A percentile compares a stretch with the other conserved stretches of the same genome.
Conservation (phyloP, 2,329 filamentous ascomycete species). For the Phyllosticta citribraziliensis region DNA sequence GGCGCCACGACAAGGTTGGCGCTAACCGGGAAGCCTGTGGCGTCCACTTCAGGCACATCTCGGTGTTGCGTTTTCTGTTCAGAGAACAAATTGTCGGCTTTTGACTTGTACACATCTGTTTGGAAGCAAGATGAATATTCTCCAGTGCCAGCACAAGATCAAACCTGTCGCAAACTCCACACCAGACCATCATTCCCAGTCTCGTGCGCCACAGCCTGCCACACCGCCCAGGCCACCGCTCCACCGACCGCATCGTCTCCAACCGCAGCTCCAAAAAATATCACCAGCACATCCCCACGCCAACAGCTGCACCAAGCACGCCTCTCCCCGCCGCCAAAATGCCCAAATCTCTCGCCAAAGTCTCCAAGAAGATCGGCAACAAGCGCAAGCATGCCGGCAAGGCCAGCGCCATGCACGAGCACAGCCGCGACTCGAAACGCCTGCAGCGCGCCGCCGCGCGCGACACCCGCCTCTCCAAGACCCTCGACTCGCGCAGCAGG, state of each 20-base stretch:
- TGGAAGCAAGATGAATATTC: too few relatives aligned
- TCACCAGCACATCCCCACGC: background rate
- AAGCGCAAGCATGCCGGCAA: conserved; percentile 60
- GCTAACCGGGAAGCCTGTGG: background rate
- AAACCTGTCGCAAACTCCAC: background rate
- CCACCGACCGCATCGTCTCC: background rate
- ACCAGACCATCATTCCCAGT: background rate
- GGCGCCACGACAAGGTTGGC: background rate
- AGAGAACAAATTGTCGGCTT: too few relatives aligned
- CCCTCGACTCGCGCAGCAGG: conserved; percentile 60
- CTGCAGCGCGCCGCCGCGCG: conserved; percentile 69
- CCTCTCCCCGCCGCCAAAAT: conserved; percentile 37
- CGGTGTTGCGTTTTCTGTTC: background rate
- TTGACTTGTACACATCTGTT: too few relatives aligned
- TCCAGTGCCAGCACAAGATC: too few relatives aligned
- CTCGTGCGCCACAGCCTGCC: background rate
- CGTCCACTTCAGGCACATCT: background rate
- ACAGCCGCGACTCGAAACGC: conserved; percentile 75
- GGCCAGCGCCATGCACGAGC: conserved; percentile 70
- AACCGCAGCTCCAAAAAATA: conserved; percentile 1
- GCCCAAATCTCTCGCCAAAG: conserved; percentile 70
- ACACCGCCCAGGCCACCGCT: background rate
- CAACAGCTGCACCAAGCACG: background rate
- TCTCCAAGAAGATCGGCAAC: conserved; percentile 81
- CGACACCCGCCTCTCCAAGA: conserved; percentile 71